Conservation (phyloP, 1,284 basidiomycete species). For the Microbotryum lychnidis-dioicae region DNA sequence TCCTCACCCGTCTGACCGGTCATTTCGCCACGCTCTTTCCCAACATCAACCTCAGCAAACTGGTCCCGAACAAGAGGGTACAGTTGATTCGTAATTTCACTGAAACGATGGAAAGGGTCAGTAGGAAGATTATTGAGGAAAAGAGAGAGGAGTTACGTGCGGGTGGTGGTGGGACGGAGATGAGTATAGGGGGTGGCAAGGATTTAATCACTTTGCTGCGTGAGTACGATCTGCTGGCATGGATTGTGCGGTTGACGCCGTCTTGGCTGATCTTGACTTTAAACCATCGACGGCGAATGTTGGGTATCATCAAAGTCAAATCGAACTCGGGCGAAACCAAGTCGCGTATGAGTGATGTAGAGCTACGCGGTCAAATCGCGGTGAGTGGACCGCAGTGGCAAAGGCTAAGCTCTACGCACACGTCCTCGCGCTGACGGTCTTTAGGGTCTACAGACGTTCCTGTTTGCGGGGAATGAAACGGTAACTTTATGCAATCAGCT, state of each 20-base stretch:
- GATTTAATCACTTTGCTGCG: constrained; percentile 33
- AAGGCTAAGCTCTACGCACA: no score
- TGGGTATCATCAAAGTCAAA: constrained; percentile 12
- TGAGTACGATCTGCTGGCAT: constrained; percentile 8
- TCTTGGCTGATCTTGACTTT: neutral
- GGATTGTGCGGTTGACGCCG: neutral
- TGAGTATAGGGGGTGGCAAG: constrained; percentile 24
- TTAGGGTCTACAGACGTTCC: constrained; percentile 10
- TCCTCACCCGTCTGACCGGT: constrained; percentile 9
- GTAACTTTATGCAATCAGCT: neutral
- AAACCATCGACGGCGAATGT: no score
- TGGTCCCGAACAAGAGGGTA: constrained; percentile 18
- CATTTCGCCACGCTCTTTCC: constrained; percentile 14
- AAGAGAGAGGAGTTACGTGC: constrained; percentile 17
- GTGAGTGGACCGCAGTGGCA: neutral
- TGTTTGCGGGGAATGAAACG: constrained; percentile 60
- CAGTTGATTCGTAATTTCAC: constrained; percentile 10
- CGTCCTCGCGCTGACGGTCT: no score
- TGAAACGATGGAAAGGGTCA: constrained; percentile 27
- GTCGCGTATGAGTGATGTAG: constrained; percentile 15
- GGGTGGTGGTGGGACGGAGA: constrained; percentile 23
- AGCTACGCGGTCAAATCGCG: constrained; percentile 27
- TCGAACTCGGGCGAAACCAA: constrained; percentile 16
- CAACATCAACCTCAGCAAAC: constrained; percentile 14
- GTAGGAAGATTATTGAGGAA: constrained; percentile 34